phyloP scores from a whole-genome alignment of 2,329 filamentous ascomycete genomes.

The Fonsecaea nubica region DNA sequence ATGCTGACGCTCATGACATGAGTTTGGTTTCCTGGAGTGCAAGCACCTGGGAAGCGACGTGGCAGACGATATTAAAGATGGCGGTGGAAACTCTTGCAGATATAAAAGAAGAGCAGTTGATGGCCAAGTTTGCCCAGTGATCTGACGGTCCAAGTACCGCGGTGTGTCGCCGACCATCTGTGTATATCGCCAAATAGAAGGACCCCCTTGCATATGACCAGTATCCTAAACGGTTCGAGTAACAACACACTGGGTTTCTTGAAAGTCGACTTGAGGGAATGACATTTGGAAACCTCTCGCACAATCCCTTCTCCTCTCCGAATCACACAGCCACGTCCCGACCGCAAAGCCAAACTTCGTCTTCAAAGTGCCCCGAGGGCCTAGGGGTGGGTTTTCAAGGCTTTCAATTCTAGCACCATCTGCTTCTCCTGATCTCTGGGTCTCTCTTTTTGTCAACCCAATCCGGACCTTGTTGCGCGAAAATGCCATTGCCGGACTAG shows the following conservation, averaged over 20 bases:
- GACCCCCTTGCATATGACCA: neutral
- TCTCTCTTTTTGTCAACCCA: slow-evolving; percentile 11
- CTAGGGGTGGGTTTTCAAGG: neutral
- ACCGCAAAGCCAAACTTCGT: neutral
- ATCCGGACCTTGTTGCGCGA: slow-evolving; percentile 7
- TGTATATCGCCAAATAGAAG: neutral
- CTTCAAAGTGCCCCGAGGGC: neutral
- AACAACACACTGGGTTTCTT: neutral
- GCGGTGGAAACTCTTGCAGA: neutral
- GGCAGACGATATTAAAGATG: neutral
- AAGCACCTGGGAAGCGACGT: neutral
- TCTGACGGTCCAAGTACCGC: slow-evolving; percentile 1
- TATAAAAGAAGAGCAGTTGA: neutral
- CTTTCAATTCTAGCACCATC: neutral
- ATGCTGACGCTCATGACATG: slow-evolving; percentile 15
- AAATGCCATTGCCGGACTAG: slow-evolving; percentile 7
- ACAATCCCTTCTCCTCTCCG: neutral
- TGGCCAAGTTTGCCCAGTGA: neutral
- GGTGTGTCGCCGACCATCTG: slow-evolving; percentile 1
- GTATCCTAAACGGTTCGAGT: neutral
- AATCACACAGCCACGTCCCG: slow-evolving; percentile 1
- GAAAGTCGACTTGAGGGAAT: neutral
- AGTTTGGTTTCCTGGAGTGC: neutral
- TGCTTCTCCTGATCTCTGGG: neutral
- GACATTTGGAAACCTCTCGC: neutral